Evolutionary conservation across 257 asterid species (phyloP), one percentile per base, ranked within the genome.

Genomic region (Capsicum baccatum): DNA sequence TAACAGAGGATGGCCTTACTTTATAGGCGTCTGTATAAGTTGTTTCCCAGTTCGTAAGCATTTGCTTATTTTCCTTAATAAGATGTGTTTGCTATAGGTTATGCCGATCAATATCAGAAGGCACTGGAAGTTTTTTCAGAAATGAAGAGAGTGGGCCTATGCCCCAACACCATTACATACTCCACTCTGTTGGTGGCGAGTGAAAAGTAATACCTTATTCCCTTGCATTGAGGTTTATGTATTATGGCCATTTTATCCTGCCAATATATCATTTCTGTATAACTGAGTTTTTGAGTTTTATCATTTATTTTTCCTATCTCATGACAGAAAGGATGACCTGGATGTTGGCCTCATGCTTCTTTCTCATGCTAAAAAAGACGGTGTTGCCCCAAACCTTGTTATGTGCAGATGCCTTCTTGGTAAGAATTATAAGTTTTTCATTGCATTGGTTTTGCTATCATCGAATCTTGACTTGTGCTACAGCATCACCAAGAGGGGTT

Each of bases 351-450:
- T 90, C 86, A 80, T 80, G 92, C 92, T 96, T 79, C 88, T 96
- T 83, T 91, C 98, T 85, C 90, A 96, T 92, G 96, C 98, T 79
- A 96, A 94, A 89, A 92, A 91, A 89, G 97, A 96, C 86, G 94
- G 92, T 64, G 95, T 93, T 86, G 82, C 92, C 86, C 94, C 93
- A 81, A 96, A 92, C 94, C 97, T 91, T 83, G 94, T 96, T 71
- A 94, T 96, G 94, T 92, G 97, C 87, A 93, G 99, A 70, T 94
- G 98, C 89, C 90, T 96, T 80, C 81, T 92, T 84, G 98, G 99
- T 96, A 91, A 85, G 93, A 87, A 83, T 81, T 84, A 68, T 35
- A 60, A 56, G 79, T 69, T 15, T 39, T 17, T 80, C 50, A 71
- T 50, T 47, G 62, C 12, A 4, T 66, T 17, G 21, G 21, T 14